These are phyloP conservation scores for Gossypium gossypioides DNA, from an alignment of 441 rosid genomes.

Conservation along the genomic window DNA sequence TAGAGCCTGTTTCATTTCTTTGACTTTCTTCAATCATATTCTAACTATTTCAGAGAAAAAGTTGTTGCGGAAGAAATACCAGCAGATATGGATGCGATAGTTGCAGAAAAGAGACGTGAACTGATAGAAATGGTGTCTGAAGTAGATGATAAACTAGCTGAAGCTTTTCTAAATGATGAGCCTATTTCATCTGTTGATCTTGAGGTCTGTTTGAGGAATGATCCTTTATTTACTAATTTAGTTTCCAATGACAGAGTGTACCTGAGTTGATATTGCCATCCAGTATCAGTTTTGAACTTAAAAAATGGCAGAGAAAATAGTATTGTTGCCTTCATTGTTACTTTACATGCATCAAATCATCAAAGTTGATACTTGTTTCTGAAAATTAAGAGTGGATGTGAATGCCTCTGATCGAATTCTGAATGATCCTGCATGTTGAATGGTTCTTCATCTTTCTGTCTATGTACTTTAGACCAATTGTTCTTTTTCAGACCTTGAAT, in stretches of 20 bases:
- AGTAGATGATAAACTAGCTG: conserved; percentile 91
- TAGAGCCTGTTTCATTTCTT: conserved; percentile 13
- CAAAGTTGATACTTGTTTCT: background rate
- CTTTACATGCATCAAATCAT: background rate
- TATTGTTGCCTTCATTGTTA: background rate
- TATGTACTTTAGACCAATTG: background rate
- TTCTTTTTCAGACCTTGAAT: background rate
- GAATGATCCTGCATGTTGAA: background rate
- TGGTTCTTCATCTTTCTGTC: background rate
- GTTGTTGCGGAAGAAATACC: conserved; percentile 69
- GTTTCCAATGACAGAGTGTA: background rate
- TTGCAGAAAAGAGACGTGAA: conserved; percentile 73
- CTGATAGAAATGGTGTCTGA: conserved; percentile 83
- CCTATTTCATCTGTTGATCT: conserved; percentile 69
- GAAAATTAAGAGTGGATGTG: background rate
- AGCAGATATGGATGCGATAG: conserved; percentile 62
- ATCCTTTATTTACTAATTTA: background rate
- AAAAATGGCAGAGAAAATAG: background rate
- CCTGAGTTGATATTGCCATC: background rate
- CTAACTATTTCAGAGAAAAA: conserved; percentile 53
- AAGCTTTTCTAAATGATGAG: conserved; percentile 73
- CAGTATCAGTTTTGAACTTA: background rate
- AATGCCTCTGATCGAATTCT: background rate
- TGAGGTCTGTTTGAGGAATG: conserved; percentile 42
- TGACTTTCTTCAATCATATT: background rate